Base-by-base conservation (phyloP, 2,329 filamentous ascomycete genomes). In the Teratosphaeria pseudoeucalypti region DNA sequence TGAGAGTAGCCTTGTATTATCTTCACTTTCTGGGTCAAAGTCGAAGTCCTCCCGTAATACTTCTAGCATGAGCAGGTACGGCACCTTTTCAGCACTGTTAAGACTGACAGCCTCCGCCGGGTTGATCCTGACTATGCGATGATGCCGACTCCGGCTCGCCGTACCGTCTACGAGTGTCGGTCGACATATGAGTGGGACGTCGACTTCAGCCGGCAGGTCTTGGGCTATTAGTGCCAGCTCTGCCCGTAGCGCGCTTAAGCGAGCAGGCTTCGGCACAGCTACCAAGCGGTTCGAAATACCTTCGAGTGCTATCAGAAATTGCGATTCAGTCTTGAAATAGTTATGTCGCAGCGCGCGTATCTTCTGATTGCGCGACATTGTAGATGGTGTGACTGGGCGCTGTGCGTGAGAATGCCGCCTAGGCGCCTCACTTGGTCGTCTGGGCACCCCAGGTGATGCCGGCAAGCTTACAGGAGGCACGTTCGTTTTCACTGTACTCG, bases 221-320 rank as follows among this genome's bases (percentile, higher is more conserved):
- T 90, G 88, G 2, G 86, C 87, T 63, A 94, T 89, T 39, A 94
- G 78, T 14, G 88, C 89, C 61, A 94, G 79, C 73, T 94, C 89
- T 2, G 89, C 90, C 60, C 89, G 82, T 54, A 94, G 77, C 52
- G 90, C 89, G 72, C 89, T 94, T 66, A 94, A 80, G 34, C 89
- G 84, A 49, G 89, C 89, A 37, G 86, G 84, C 70, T 94, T 94
- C 1, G 89, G 89, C 5, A 94, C 89, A 58, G 87, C 81, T 6
- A 94, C 88, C 53, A 94, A 77, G n/a, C 89, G 85, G 70, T 90
- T 92, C 2, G 89, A 94, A 57, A 94, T 92, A 65, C 88, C 87
- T 71, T 92, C 88, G 16, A 94, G 79, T 1, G 89, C 89, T 3
- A 85, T 88, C 62, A 94, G 71, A 69, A 94, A 92, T 65, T 90